phyloP scores from a whole-genome alignment of 768 basidiomycete species.

The Lyophyllum semitale region DNA sequence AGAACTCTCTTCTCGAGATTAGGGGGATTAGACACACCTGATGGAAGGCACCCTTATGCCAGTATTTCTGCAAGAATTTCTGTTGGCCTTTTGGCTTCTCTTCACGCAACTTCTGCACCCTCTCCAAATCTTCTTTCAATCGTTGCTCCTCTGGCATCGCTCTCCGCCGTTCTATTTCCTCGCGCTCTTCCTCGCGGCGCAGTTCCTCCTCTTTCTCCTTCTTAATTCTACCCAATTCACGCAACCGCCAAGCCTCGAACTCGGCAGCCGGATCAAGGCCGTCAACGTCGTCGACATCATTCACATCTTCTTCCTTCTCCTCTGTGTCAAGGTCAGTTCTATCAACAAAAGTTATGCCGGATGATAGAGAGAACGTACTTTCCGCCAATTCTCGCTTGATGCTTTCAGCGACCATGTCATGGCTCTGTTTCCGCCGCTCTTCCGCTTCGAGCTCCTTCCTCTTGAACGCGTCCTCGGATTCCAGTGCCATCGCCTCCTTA shows the following conservation, averaged over 20 bases:
- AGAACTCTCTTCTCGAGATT: neutral
- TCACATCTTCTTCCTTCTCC: constrained; percentile 81
- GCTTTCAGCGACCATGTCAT: constrained; percentile 92
- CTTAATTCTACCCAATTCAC: constrained; percentile 92
- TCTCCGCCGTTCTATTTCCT: constrained; percentile 88
- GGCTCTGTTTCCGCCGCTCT: constrained; percentile 84
- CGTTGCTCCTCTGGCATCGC: constrained; percentile 94
- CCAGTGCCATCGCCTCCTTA: constrained; percentile 64
- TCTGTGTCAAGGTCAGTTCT: constrained; percentile 46
- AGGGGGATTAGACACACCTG: constrained; percentile 52
- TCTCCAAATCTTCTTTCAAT: constrained; percentile 88
- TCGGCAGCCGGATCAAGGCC: constrained; percentile 86
- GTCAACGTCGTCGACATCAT: constrained; percentile 95
- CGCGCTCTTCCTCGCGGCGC: constrained; percentile 78
- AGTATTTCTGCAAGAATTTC: constrained; percentile 96
- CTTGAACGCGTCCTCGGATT: constrained; percentile 73
- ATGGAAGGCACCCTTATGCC: constrained; percentile 99
- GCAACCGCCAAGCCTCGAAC: constrained; percentile 94
- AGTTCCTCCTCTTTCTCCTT: constrained; percentile 90
- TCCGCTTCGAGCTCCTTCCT: constrained; percentile 76
- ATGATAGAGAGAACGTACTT: constrained; percentile 55
- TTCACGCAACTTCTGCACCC: constrained; percentile 76
- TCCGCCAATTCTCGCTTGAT: constrained; percentile 89
- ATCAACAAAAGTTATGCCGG: neutral
- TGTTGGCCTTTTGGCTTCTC: constrained; percentile 91